Evolutionary conservation across 768 basidiomycete genomes (phyloP).

Genomic region (Tylopilus vinaceipallidus): DNA sequence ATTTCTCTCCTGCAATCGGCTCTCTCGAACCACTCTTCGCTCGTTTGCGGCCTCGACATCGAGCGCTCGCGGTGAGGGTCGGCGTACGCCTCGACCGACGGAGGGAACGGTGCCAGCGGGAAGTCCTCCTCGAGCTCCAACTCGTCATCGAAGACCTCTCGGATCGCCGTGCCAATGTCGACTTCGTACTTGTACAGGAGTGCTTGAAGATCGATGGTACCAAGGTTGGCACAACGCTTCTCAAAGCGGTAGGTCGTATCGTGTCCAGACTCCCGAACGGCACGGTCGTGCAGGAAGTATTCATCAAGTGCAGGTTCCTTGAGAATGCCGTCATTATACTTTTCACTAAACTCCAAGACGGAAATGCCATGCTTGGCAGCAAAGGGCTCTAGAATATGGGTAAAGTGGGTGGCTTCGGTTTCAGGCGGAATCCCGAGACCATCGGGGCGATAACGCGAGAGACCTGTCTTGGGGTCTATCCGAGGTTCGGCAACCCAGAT

Average conservation of each 20-base stretch:
- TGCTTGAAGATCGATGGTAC: conserved; percentile 93
- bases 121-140: conserved; percentile 93
- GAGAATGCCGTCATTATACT: conserved; percentile 84
- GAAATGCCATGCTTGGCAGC: conserved; percentile 90
- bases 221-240: conserved; percentile 95
- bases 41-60: conserved; percentile 58
- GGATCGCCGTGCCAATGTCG: conserved; percentile 97
- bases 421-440: conserved; percentile 97
- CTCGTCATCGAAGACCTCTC: conserved; percentile 91
- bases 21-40: conserved; percentile 91
- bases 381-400: conserved; percentile 93
- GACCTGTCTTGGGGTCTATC: conserved; percentile 90
- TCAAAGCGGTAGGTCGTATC: conserved; percentile 98
- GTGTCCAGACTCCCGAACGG: conserved; percentile 95
- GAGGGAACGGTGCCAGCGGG: conserved; percentile 88
- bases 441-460: conserved; percentile 91
- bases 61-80: conserved; percentile 61
- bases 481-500: conserved; percentile 96
- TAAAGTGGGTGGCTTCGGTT: conserved; percentile 98
- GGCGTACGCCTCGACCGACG: conserved; percentile 66
- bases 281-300: conserved; percentile 95
- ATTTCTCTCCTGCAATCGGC: conserved; percentile 78
- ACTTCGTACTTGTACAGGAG: conserved; percentile 98
- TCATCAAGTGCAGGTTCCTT: conserved; percentile 90
- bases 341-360: conserved; percentile 94